Percentiles rank a stretch among this genome's conserved stretches.
Conservation (phyloP, 2,329 filamentous ascomycete species). For the Ophiocordyceps sinensis region DNA sequence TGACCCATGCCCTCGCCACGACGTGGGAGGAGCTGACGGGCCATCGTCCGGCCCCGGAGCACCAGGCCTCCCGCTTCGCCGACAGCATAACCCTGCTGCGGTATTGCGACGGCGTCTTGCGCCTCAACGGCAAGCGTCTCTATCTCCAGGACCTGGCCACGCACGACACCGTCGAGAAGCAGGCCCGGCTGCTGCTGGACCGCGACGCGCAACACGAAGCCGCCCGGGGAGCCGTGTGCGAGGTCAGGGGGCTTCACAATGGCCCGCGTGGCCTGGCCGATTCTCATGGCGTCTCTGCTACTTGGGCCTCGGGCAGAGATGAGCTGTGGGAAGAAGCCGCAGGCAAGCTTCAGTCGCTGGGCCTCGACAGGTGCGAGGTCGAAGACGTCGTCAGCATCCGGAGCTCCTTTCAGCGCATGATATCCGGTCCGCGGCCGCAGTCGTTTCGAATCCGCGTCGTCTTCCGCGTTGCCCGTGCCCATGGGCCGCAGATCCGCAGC, state of each 20-base stretch:
- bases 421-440: slow-evolving; percentile 16
- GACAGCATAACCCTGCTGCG: slow-evolving; percentile 23
- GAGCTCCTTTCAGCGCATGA: slow-evolving; percentile 14
- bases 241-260: not conserved
- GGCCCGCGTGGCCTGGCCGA: not conserved
- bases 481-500: slow-evolving; percentile 9
- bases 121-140: slow-evolving; percentile 12
- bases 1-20: slow-evolving; percentile 8
- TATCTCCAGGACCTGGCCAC: slow-evolving; percentile 20
- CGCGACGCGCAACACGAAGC: not conserved
- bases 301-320: too few species aligned
- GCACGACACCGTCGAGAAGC: slow-evolving; percentile 16
- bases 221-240: not conserved
- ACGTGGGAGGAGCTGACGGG: slow-evolving; percentile 18
- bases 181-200: slow-evolving; percentile 11
- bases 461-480: slow-evolving; percentile 11
- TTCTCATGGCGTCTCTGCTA: not conserved
- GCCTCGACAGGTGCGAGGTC: slow-evolving; percentile 8
- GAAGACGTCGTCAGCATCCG: slow-evolving; percentile 17
- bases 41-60: slow-evolving; percentile 9
- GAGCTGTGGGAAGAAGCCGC: slow-evolving; percentile 3
- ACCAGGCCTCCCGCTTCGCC: slow-evolving; percentile 14
- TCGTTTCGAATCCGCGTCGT: slow-evolving; percentile 19
- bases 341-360: slow-evolving; percentile 4
- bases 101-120: slow-evolving; percentile 18